A percentile compares a stretch with the other conserved stretches of the same genome.
These are phyloP conservation scores for Candida glaebosa DNA, from an alignment of 805 yeast species.

Conservation along the genomic window DNA sequence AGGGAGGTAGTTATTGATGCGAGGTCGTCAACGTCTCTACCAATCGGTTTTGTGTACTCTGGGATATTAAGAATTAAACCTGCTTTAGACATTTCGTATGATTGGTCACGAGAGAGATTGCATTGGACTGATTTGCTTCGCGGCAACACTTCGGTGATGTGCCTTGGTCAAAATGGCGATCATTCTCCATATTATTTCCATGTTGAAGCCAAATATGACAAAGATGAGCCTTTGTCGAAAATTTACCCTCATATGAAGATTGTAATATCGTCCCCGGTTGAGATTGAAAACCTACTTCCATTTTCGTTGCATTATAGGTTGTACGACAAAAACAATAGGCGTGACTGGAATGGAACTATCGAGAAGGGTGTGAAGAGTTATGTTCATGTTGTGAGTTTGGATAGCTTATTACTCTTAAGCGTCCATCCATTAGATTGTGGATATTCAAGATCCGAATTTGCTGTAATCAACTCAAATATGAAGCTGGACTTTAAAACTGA, in stretches of 20 bases:
- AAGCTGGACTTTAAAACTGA: slow-evolving; percentile 58
- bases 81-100: slow-evolving; percentile 47
- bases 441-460: slow-evolving; percentile 64
- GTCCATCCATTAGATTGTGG: slow-evolving; percentile 63
- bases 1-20: slow-evolving; percentile 43
- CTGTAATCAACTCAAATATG: slow-evolving; percentile 62
- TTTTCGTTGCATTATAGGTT: slow-evolving; percentile 72
- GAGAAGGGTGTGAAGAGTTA: slow-evolving; percentile 64
- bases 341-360: slow-evolving; percentile 63
- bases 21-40: slow-evolving; percentile 61
- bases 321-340: slow-evolving; percentile 67
- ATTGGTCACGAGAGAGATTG: slow-evolving; percentile 64
- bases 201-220: slow-evolving; percentile 62
- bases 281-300: slow-evolving; percentile 81
- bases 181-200: slow-evolving; percentile 62
- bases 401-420: slow-evolving; percentile 67
- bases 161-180: slow-evolving; percentile 45
- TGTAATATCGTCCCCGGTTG: slow-evolving; percentile 78
- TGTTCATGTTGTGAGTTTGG: slow-evolving; percentile 76
- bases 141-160: slow-evolving; percentile 54
- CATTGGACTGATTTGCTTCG: slow-evolving; percentile 62
- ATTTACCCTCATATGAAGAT: slow-evolving; percentile 84
- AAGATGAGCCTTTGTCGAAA: slow-evolving; percentile 64
- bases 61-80: slow-evolving; percentile 64
- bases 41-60: slow-evolving; percentile 64